Conservation (phyloP, 1,284 basidiomycete species). For the Pseudozyma hubeiensis region DNA sequence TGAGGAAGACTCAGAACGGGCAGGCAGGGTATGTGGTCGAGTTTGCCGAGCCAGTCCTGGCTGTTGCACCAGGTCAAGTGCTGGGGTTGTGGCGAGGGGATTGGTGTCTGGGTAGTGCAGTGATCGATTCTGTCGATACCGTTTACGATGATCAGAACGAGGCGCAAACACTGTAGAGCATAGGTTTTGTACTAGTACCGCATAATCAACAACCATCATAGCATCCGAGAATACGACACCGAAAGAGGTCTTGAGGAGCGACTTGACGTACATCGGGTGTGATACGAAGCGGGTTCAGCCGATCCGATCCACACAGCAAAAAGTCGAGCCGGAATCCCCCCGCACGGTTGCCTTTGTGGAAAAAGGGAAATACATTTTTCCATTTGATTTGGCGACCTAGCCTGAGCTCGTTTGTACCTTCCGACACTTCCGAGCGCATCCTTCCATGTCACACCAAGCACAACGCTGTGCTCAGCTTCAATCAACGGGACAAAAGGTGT, state of each 20-base stretch:
- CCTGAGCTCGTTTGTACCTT: neutral
- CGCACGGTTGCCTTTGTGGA: constrained; percentile 3
- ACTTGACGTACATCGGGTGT: too few relatives aligned
- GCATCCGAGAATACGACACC: neutral
- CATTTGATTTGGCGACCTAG: neutral
- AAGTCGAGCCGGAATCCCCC: neutral
- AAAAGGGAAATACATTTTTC: constrained; percentile 25
- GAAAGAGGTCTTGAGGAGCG: too few relatives aligned
- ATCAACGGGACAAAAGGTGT: too few relatives aligned
- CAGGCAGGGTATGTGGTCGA: constrained; percentile 50
- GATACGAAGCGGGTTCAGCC: too few relatives aligned
- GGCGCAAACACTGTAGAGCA: neutral
- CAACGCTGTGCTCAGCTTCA: too few relatives aligned
- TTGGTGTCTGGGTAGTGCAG: constrained; percentile 86
- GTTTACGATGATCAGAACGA: constrained; percentile 23
- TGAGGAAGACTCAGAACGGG: constrained; percentile 34
- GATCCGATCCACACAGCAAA: too few relatives aligned
- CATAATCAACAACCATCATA: neutral
- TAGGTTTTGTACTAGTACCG: constrained; percentile 6
- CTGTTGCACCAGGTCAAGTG: constrained; percentile 83
- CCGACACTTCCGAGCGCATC: constrained; percentile 7
- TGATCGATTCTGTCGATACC: constrained; percentile 71
- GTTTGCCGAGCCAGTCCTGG: constrained; percentile 76
- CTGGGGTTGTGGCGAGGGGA: constrained; percentile 79
- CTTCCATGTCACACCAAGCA: neutral